phyloP scores from a whole-genome alignment of 2,329 filamentous ascomycete genomes.

The Pyrenochaeta sp. region DNA sequence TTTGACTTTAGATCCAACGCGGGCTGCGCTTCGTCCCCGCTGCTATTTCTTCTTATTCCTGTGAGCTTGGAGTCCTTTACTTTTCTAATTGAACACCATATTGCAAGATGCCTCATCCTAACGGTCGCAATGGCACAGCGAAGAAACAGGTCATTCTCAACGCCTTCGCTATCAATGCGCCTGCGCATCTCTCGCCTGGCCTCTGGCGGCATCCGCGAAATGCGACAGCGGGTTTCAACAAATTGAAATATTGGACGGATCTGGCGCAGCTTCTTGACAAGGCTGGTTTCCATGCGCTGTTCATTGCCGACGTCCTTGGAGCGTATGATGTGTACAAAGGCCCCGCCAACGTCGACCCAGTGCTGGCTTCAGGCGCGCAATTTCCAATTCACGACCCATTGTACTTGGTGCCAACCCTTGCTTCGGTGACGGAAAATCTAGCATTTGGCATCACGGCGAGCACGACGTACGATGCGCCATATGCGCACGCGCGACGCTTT shows the following conservation, averaged over 20 bases:
- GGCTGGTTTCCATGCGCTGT: constrained; percentile 44
- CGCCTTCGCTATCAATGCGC: constrained; percentile 8
- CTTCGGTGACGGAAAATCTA: constrained; percentile 68
- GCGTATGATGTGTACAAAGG: constrained; percentile 74
- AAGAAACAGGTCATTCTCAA: constrained; percentile 2
- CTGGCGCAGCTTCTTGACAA: constrained; percentile 42
- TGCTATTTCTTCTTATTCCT: too few relatives aligned
- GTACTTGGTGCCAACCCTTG: constrained; percentile 69
- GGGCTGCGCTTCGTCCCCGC: too few relatives aligned
- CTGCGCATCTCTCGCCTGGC: constrained; percentile 6
- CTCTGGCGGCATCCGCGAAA: constrained; percentile 3
- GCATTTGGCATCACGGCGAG: constrained; percentile 70
- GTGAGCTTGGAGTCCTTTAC: too few relatives aligned
- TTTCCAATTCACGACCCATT: constrained; percentile 73
- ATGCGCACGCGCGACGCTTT: constrained; percentile 67
- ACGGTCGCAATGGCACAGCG: not conserved
- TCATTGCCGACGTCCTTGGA: constrained; percentile 58
- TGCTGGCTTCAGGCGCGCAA: constrained; percentile 67
- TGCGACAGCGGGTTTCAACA: constrained; percentile 50
- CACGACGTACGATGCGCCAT: constrained; percentile 72
- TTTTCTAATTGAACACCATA: too few relatives aligned
- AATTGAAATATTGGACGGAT: constrained; percentile 36
- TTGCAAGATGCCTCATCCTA: not conserved
- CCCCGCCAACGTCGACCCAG: constrained; percentile 61
- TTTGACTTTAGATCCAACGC: too few relatives aligned